Conservation (phyloP, 768 basidiomycete species). For the Cystobasidium ongulense region DNA sequence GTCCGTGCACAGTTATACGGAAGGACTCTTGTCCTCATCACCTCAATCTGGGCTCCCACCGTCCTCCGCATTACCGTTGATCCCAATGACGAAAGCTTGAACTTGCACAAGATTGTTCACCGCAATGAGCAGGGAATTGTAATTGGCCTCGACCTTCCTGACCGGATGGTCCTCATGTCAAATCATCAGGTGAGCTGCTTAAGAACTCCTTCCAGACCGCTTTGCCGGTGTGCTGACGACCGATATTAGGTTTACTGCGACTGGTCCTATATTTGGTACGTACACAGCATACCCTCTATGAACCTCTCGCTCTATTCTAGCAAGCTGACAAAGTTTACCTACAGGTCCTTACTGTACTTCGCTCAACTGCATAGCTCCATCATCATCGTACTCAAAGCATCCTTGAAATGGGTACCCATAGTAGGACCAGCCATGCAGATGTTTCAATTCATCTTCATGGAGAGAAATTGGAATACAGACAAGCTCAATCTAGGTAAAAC, state of each 20-base stretch:
- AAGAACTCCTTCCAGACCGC: no score
- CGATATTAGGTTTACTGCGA: constrained; percentile 47
- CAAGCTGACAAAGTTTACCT: constrained; percentile 32
- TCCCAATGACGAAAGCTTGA: constrained; percentile 8
- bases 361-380: constrained; percentile 62
- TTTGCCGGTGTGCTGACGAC: neutral
- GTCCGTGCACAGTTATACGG: neutral
- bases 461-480: constrained; percentile 84
- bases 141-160: constrained; percentile 60
- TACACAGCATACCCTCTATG: neutral
- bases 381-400: constrained; percentile 86
- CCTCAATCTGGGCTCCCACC: constrained; percentile 73
- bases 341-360: constrained; percentile 65
- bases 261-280: constrained; percentile 61
- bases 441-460: constrained; percentile 85
- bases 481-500: constrained; percentile 58
- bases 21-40: constrained; percentile 55
- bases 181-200: constrained; percentile 70
- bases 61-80: constrained; percentile 55
- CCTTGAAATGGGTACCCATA: constrained; percentile 74
- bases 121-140: constrained; percentile 56
- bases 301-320: neutral
- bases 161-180: constrained; percentile 71
- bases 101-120: constrained; percentile 53
- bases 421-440: constrained; percentile 81